Conservation (phyloP, 1,139 yeast genomes). For the Yamadazyma spencermartinsiae region DNA sequence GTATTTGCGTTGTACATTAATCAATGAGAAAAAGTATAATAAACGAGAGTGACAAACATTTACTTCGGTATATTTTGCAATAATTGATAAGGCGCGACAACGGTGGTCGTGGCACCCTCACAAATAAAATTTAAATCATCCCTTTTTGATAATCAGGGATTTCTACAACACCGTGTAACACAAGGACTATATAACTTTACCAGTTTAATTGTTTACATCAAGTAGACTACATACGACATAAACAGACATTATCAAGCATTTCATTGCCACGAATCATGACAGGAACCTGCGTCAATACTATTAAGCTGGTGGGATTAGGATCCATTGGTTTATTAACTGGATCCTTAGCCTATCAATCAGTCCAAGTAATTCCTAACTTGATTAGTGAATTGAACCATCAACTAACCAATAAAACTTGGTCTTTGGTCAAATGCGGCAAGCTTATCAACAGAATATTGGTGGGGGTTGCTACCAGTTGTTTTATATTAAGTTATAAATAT, state of each 20-base stretch:
- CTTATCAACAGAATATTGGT: conserved; percentile 33
- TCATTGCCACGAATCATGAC: conserved; percentile 42
- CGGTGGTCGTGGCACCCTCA: neutral
- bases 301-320: conserved; percentile 52
- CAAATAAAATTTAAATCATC: neutral
- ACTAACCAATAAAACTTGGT: conserved; percentile 11
- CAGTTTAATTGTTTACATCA: neutral
- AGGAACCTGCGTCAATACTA: conserved; percentile 50
- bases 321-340: conserved; percentile 53
- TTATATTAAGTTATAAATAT: conserved; percentile 41
- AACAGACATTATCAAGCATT: neutral
- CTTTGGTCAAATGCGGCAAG: conserved; percentile 28
- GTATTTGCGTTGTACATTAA: neutral
- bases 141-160: neutral
- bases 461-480: conserved; percentile 37
- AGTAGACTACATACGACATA: neutral
- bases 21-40: too few species aligned
- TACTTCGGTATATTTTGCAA: neutral
- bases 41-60: too few species aligned
- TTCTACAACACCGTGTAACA: too few species aligned
- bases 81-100: neutral
- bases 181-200: too few species aligned
- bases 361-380: conserved; percentile 35
- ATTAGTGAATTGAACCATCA: conserved; percentile 27
- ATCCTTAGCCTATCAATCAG: conserved; percentile 39